Evolutionary conservation across 495 filamentous ascomycete genomes (phyloP), one percentile per base, ranked within the genome.

Genomic region (Xylaria cubensis): DNA sequence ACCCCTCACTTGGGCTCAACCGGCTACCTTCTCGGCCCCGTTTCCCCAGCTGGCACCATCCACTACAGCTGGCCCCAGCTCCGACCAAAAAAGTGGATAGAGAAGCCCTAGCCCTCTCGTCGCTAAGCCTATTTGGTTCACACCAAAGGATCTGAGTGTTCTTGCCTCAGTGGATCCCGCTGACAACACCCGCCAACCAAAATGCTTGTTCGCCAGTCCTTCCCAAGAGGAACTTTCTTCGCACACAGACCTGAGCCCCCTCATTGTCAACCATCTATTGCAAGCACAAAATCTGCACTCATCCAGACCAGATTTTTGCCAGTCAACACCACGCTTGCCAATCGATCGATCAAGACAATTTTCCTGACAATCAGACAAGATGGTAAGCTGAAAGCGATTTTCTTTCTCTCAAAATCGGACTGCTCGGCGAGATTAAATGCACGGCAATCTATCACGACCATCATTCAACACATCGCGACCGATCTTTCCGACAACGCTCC

Each of bases 321-420:
- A 84, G 82, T 74, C 79, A 83, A 81, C 79, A 73, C 74, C 75
- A 78, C 70, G 80, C 84, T 85, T 81, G 85, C 83, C 74, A 82
- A 80, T 82, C 74, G 74, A 78, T 75, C 72, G 72, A 80, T 78
- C 72, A 77, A 75, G 63, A 79, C 67, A 77, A 64, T 76, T 67
- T 71, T 71, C 65, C 41, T 75, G 74, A 76, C 73, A 80, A 83
- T 84, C 81, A 84, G 80, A 83, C 85, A 89, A 87, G 79, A 89
- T 89, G 87, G 87, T 89, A 84, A 89, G 87, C 78, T 62, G 70
- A 55, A 62, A 21, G 32, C 39, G n/a, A 8, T 53, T 36, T 1
- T 3, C 65, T 63, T 67, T 51, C 19, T 65, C 7, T 61, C 13
- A 4, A n/a, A 26, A 44, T 29, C 53, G 8, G 59, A n/a, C 46